Evolutionary conservation across 2,329 filamentous ascomycete species (phyloP), one percentile per base, ranked within the genome.

Genomic region (Myriosclerotinia scirpicola): DNA sequence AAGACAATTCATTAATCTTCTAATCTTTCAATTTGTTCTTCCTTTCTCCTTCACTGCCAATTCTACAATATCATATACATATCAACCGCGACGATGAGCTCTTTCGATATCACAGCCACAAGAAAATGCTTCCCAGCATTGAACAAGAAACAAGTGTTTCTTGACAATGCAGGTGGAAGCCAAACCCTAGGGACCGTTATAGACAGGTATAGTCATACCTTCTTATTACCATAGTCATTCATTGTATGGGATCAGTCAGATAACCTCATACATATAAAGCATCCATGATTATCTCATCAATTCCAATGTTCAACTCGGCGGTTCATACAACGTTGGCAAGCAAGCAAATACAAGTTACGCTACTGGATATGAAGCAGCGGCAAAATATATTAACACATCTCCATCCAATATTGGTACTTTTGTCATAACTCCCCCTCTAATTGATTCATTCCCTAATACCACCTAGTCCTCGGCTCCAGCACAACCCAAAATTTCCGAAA

Each of bases 161-260:
- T 93, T 71, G 90, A 94, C 75, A 93, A 93, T 75, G 91, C 90
- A 14, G 90, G 90, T 22, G 90, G 90, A 48, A 91, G 87, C 74
- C 90, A 93, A 73, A 82, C 86, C 1, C 79, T 93, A 4, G 85
- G 84, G 36, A 80, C 83, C 20, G 91, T 91, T 20, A 86, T 89
- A 67, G 84, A 90, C 65, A 83, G 84, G 87, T 90, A 76, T 53
- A 20, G 14, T 50, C 26, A n/a, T 38, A 54, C 40, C 22, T 40
- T 20, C 22, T 40, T 20, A 15, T n/a, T 50, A 17, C 58, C 8
- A 50, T 14, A 50, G 26, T 59, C 7, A 9, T 30, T 50, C 44
- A 22, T 22, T 12, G 44, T 26, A 50, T 50, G 42, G 4, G 17
- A 38, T 6, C 55, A 42, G 26, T 38, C n/a, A 50, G 7, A 50